Percentiles rank a stretch among this genome's conserved stretches.
Conservation (phyloP, 2,329 filamentous ascomycete genomes). For the Madurella fahalii region DNA sequence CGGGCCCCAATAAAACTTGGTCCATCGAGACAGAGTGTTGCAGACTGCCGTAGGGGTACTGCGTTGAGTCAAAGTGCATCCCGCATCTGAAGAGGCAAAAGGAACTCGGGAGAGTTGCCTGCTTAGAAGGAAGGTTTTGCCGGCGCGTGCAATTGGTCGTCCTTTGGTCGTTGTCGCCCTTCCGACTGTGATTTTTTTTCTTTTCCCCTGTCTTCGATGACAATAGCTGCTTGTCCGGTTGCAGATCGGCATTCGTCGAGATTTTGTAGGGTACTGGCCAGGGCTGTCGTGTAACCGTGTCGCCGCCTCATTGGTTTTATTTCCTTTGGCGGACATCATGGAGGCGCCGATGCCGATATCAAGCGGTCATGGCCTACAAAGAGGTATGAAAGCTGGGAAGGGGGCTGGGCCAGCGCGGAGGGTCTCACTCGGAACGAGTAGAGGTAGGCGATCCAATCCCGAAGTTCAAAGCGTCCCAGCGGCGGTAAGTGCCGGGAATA, state of each 20-base stretch:
- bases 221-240: conserved; percentile 19
- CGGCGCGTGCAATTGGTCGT: background rate
- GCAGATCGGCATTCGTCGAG: conserved; percentile 22
- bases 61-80: background rate
- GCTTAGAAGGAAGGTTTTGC: background rate
- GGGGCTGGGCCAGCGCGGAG: conserved; percentile 34
- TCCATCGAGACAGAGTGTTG: background rate
- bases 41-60: background rate
- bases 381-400: conserved; percentile 48
- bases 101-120: background rate
- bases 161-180: background rate
- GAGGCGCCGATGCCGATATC: conserved; percentile 37
- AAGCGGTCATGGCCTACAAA: conserved; percentile 43
- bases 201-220: conserved; percentile 24
- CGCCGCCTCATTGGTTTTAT: background rate
- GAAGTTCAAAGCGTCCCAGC: conserved; percentile 41
- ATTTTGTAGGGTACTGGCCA: background rate
- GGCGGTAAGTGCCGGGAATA: conserved; percentile 39
- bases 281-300: background rate
- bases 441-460: conserved; percentile 46
- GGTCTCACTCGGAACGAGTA: conserved; percentile 42
- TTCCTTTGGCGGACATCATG: conserved; percentile 23
- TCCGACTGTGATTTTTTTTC: background rate
- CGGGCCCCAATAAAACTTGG: conserved; percentile 3
- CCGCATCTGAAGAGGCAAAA: background rate